Percentiles rank a stretch among this genome's conserved stretches.
Evolutionary conservation across 2,329 filamentous ascomycete genomes (phyloP).

Genomic region (Cladosporium sp.): DNA sequence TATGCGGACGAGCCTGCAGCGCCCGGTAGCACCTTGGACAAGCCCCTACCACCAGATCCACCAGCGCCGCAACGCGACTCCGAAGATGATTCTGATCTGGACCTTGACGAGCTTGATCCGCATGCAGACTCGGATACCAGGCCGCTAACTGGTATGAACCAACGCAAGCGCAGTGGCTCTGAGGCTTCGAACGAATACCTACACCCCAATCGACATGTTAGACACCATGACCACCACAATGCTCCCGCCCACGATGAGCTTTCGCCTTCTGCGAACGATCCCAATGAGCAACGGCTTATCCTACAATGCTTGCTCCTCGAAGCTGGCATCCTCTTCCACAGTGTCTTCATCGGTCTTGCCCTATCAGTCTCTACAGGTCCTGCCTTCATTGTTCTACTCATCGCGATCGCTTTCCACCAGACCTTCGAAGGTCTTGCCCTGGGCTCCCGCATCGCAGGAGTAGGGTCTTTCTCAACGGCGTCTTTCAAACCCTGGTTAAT

Average conservation of each 20-base stretch:
- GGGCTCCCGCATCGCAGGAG: slow-evolving; percentile 68
- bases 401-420: slow-evolving; percentile 72
- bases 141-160: slow-evolving; percentile 25
- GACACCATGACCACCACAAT: slow-evolving; percentile 4
- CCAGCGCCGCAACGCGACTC: slow-evolving; percentile 22
- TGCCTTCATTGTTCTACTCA: slow-evolving; percentile 64
- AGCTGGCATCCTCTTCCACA: slow-evolving; percentile 77
- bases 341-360: slow-evolving; percentile 73
- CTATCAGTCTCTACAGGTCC: slow-evolving; percentile 66
- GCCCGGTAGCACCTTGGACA: slow-evolving; percentile 27
- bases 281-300: slow-evolving; percentile 60
- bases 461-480: slow-evolving; percentile 68
- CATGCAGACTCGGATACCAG: slow-evolving; percentile 25
- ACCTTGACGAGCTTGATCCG: slow-evolving; percentile 38
- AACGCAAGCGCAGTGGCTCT: slow-evolving; percentile 20
- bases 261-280: slow-evolving; percentile 12
- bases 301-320: slow-evolving; percentile 75
- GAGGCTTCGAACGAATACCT: slow-evolving; percentile 13
- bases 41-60: slow-evolving; percentile 32
- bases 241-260: background rate
- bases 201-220: slow-evolving; percentile 21
- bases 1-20: slow-evolving; percentile 23
- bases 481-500: slow-evolving; percentile 75
- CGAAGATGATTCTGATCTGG: slow-evolving; percentile 35
- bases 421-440: slow-evolving; percentile 70